These are phyloP conservation scores for Torrubiella hemipterigena DNA, from an alignment of 2,329 filamentous ascomycete genomes.

Conservation along the genomic window DNA sequence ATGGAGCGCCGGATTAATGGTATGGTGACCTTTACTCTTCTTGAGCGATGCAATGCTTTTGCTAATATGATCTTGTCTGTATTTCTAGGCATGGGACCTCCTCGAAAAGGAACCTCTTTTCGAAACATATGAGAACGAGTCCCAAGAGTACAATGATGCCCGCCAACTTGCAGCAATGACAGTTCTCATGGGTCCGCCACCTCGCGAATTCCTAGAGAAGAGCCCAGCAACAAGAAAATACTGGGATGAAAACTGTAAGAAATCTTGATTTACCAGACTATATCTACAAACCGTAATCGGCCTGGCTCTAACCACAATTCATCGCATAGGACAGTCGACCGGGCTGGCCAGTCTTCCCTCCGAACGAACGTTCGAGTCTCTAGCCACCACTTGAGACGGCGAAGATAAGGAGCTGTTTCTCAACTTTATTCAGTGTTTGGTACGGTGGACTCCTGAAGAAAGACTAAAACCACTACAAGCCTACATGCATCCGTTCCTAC, in stretches of 20 bases:
- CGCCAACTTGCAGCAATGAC: slow-evolving; percentile 17
- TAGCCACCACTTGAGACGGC: slow-evolving; percentile 7
- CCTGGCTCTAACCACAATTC: slow-evolving; percentile 3
- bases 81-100: slow-evolving; percentile 15
- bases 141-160: slow-evolving; percentile 13
- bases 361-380: slow-evolving; percentile 8
- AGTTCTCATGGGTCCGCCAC: slow-evolving; percentile 15
- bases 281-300: slow-evolving; percentile 1
- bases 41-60: background rate
- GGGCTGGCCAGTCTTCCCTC: slow-evolving; percentile 13
- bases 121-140: slow-evolving; percentile 11
- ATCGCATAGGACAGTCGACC: slow-evolving; percentile 12
- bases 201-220: slow-evolving; percentile 12
- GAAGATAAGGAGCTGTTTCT: slow-evolving; percentile 11
- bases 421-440: slow-evolving; percentile 10
- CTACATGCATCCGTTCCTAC: no score
- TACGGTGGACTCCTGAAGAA: slow-evolving; percentile 15
- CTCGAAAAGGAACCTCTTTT: slow-evolving; percentile 13
- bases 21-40: slow-evolving; percentile 7
- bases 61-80: slow-evolving; percentile 6
- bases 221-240: slow-evolving; percentile 12
- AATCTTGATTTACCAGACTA: background rate
- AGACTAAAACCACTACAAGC: no score
- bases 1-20: slow-evolving; percentile 22
- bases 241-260: slow-evolving; percentile 14